These are phyloP conservation scores for Ramalina intermedia DNA, from an alignment of 495 filamentous ascomycete species.

Conservation along the genomic window DNA sequence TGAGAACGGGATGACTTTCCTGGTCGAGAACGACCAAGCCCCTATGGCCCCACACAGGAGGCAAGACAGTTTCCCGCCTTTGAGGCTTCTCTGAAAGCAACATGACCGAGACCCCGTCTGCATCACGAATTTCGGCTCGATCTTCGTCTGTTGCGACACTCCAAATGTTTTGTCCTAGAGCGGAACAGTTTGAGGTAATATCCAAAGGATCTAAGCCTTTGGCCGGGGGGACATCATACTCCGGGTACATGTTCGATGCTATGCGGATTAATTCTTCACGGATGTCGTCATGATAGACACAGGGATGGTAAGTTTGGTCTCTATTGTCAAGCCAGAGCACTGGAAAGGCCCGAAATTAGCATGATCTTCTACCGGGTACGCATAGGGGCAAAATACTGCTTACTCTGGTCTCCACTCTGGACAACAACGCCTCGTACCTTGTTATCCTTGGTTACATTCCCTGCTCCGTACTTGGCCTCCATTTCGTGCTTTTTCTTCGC, in stretches of 20 bases:
- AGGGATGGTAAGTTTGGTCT: neutral
- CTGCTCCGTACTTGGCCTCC: neutral
- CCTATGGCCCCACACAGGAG: neutral
- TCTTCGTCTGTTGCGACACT: neutral
- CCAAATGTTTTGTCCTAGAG: slow-evolving; percentile 1
- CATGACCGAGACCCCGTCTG: slow-evolving; percentile 1
- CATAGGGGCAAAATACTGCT: no score
- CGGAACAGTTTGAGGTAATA: slow-evolving; percentile 1
- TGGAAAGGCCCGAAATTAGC: neutral
- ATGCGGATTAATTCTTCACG: neutral
- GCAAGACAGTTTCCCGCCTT: neutral
- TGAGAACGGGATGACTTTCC: slow-evolving; percentile 4
- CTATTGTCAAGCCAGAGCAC: neutral
- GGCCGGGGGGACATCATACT: slow-evolving; percentile 1
- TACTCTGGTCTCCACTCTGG: no score
- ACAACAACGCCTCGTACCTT: neutral
- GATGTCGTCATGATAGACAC: slow-evolving; percentile 1
- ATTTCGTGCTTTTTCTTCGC: neutral
- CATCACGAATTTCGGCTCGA: slow-evolving; percentile 1
- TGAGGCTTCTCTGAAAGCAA: neutral
- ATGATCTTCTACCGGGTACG: neutral
- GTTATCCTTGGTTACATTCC: neutral
- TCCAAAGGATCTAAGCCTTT: neutral
- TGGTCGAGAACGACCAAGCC: slow-evolving; percentile 5
- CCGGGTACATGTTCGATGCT: neutral